Base-by-base conservation (phyloP, 805 yeast species). In the Zygoascus biomembranicola region DNA sequence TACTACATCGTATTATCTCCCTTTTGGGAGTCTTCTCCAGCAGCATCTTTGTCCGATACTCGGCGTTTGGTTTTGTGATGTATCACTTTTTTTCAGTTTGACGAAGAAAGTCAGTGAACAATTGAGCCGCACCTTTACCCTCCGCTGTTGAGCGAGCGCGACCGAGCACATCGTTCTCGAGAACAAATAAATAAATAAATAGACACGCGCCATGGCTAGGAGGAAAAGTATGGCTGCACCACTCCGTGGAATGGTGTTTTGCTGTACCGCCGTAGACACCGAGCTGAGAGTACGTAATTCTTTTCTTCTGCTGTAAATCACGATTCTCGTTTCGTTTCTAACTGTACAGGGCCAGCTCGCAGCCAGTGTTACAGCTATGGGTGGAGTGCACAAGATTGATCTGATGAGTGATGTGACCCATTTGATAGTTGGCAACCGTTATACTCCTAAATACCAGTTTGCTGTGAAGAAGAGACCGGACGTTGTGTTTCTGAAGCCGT, bases 361-460 rank as follows among this genome's bases (percentile, higher is more conserved):
- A 31, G 61, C 61, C 4, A 68, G 69, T 55, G 68, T 77, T 53
- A 59, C 59, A 49, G 63, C 71, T 8, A 69, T 79, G 62, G 84
- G 84, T 5, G 84, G 82, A 8, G 61, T 55, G 14, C 73, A 70
- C 59, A 69, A 71, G 55, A 64, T 67, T 39, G 78, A 78, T 58
- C 67, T 79, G 55, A 77, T 76, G 76, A 70, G 76, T 50, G 80
- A 76, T 64, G 81, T 77, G 19, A 73, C 70, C 45, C 75, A 72
- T 57, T 62, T 82, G 39, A 67, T 82, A 5, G 84, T 81, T 19
- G 85, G 84, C 5, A 69, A 69, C 45, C 66, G 78, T 44, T 67
- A 72, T 55, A 76, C 84, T 2, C 78, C 74, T 13, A 82, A 82
- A 65, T 82, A 79, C 67, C 68, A 67, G 55, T 81, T 69, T 67